Conservation (phyloP, 345 rosid species). For the Eucalyptus rudis region DNA sequence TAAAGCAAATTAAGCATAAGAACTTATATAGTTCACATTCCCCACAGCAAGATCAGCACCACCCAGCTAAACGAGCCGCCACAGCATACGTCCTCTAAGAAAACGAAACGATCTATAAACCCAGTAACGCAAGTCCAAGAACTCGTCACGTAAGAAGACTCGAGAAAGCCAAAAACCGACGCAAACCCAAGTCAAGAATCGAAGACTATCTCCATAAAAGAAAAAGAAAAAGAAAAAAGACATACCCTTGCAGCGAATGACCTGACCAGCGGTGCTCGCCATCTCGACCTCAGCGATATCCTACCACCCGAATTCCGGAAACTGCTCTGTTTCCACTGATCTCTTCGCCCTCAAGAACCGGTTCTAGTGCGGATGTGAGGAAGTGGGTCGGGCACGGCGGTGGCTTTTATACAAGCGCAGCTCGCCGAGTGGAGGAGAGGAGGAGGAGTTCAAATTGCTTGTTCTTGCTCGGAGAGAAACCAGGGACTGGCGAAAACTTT, state of each 20-base stretch:
- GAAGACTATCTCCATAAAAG: neutral
- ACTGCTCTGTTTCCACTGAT: neutral
- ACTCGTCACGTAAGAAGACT: neutral
- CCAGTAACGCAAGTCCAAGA: neutral
- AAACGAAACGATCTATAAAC: neutral
- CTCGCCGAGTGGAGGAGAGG: neutral
- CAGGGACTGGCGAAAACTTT: no score
- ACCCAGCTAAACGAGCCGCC: neutral
- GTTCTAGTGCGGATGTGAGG: neutral
- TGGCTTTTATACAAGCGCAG: neutral
- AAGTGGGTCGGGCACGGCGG: neutral
- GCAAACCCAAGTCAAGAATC: neutral
- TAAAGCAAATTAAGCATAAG: neutral
- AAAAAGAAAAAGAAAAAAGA: neutral
- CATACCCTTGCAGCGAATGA: conserved; percentile 31
- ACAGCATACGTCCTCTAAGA: neutral
- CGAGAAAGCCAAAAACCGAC: neutral
- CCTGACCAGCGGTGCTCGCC: conserved; percentile 18
- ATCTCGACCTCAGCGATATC: neutral
- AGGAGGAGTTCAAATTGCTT: neutral
- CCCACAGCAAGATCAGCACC: neutral
- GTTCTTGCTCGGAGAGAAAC: no score
- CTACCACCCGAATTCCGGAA: neutral
- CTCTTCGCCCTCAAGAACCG: neutral
- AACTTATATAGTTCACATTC: neutral